Base-by-base conservation (phyloP, 805 yeast genomes). In the Saturnispora mendoncae region DNA sequence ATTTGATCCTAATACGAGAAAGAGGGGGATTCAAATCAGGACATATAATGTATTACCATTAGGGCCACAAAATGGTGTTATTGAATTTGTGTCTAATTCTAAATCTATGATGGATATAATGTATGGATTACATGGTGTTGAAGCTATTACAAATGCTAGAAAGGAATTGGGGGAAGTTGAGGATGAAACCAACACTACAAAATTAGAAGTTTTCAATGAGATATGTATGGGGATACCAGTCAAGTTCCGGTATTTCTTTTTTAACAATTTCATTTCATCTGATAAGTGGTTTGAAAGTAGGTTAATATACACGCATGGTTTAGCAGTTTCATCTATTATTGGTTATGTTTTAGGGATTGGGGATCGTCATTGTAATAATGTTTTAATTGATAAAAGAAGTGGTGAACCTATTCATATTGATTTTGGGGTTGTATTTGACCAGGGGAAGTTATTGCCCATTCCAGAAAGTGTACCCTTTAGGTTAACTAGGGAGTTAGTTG, bases 341-440 rank as follows among this genome's bases (percentile, higher is more conserved):
- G 98, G 98, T 0, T 71, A 84, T 58, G 68, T 92, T 12, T 64
- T 92, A 32, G 99, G 99, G 0, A 68, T 92, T 5, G 99, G 99
- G 5, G 99, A 92, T 58, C 67, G 99, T 23, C 99, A 92, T 60
- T 76, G 94, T 56, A 87, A 87, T 57, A 92, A 92, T 57, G 80
- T 92, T 29, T 60, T 92, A 36, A 55, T 92, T n/a, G 97, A 92
- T 57, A 68, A 69, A 37, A 54, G 58, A n/a, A 71, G 84, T 0
- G 97, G 97, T 0, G 96, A 88, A 51, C 94, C 96, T 0, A 79
- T 92, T 20, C 98, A 94, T 57, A 94, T 92, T 50, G 99, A 92
- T 59, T 64, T 92, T 14, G 99, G 98, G 0, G 88, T 92, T 34
- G 94, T 97, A 0, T 92, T 92, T 64, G 98, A 92, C 57, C 96